phyloP scores from a whole-genome alignment of 1,139 yeast species.

The Candida freyschussii region DNA sequence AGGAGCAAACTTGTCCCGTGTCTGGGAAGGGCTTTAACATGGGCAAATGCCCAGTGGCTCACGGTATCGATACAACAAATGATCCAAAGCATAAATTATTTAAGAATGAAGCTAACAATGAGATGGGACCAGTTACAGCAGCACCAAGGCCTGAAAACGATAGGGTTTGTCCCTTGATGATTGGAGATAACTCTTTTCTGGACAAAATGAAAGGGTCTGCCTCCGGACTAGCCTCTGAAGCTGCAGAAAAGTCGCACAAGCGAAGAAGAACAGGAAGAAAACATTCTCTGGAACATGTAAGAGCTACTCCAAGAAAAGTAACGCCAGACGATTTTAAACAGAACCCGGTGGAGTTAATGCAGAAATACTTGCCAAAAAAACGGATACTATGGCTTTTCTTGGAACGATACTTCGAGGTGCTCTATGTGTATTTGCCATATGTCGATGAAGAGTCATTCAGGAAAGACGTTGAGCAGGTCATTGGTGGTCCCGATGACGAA shows the following conservation, averaged over 20 bases:
- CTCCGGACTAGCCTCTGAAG: too few relatives aligned
- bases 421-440: conserved; percentile 38
- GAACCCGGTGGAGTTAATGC: conserved; percentile 32
- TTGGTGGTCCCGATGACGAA: conserved; percentile 29
- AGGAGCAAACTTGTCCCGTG: conserved; percentile 18
- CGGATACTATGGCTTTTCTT: conserved; percentile 34
- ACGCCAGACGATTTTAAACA: conserved; percentile 19
- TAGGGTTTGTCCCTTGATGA: conserved; percentile 37
- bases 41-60: conserved; percentile 26
- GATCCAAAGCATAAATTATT: not conserved
- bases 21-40: conserved; percentile 16
- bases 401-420: conserved; percentile 35
- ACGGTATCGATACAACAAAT: conserved; percentile 7
- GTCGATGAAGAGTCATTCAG: conserved; percentile 36
- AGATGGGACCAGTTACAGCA: conserved; percentile 2
- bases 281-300: conserved; percentile 12
- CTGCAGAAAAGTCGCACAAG: conserved; percentile 5
- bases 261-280: conserved; percentile 15
- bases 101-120: conserved; percentile 4
- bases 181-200: conserved; percentile 31
- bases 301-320: conserved; percentile 4
- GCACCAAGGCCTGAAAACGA: conserved; percentile 21
- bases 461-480: conserved; percentile 27
- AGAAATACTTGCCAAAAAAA: conserved; percentile 35
- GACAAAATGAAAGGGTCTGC: conserved; percentile 3